phyloP scores from a whole-genome alignment of 2,329 filamentous ascomycete genomes.

The Cryphonectria carpinicola region DNA sequence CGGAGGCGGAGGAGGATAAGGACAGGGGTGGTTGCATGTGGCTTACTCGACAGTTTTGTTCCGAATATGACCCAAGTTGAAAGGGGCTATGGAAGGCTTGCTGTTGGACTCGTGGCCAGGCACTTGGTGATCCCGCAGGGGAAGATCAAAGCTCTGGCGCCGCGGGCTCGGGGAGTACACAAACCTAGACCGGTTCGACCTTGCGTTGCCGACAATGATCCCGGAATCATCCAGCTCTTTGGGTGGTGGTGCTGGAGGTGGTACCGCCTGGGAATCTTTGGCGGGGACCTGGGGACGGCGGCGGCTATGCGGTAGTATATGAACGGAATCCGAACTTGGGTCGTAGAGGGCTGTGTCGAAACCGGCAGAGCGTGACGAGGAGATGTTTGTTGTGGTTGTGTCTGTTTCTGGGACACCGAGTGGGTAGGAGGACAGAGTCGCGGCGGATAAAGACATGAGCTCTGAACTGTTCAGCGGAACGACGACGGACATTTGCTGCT shows the following conservation, averaged over 20 bases:
- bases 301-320: constrained; percentile 18
- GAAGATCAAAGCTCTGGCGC: constrained; percentile 21
- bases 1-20: not conserved
- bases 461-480: constrained; percentile 22
- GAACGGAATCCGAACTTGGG: constrained; percentile 19
- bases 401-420: constrained; percentile 9
- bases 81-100: not conserved
- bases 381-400: constrained; percentile 13
- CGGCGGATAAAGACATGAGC: constrained; percentile 23
- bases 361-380: constrained; percentile 16
- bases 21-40: not conserved
- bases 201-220: not conserved
- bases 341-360: constrained; percentile 27
- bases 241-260: too few species aligned
- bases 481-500: constrained; percentile 17
- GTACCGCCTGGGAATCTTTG: constrained; percentile 1
- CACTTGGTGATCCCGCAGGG: not conserved
- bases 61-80: constrained; percentile 11
- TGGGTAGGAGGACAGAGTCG: constrained; percentile 25
- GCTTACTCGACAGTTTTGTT: constrained; percentile 9
- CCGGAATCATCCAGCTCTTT: not conserved
- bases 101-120: constrained; percentile 10
- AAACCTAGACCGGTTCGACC: constrained; percentile 4
- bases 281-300: not conserved
- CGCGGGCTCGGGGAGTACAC: constrained; percentile 15